Percentiles rank a stretch among this genome's conserved stretches.
These are phyloP conservation scores for Cichorium intybus DNA, from an alignment of 140 eudicot genomes.

Conservation along the genomic window DNA sequence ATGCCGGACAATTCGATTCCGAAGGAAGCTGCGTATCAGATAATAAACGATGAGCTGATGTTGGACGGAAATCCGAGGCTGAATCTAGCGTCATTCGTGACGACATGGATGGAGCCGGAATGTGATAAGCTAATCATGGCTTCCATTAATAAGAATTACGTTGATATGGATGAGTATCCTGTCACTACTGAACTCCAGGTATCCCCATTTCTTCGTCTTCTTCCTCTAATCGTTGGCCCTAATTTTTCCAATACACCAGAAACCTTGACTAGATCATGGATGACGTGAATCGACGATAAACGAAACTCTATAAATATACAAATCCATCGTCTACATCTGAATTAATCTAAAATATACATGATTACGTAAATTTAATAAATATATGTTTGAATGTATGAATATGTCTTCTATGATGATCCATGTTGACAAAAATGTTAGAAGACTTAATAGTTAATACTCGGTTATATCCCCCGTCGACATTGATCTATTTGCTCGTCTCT, in stretches of 20 bases:
- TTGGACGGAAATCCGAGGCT: constrained; percentile 87
- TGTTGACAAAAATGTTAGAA: not conserved
- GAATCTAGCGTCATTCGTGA: constrained; percentile 82
- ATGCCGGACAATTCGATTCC: constrained; percentile 72
- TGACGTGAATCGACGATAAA: not conserved
- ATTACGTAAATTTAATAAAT: not conserved
- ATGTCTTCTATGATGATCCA: not conserved
- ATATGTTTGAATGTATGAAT: not conserved
- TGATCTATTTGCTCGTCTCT: too few relatives aligned
- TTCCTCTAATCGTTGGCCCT: too few relatives aligned
- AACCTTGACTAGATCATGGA: constrained; percentile 3
- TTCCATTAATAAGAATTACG: constrained; percentile 73
- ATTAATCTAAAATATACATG: not conserved
- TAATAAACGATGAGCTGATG: constrained; percentile 85
- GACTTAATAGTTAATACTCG: too few relatives aligned
- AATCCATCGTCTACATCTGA: not conserved
- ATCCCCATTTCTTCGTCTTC: not conserved
- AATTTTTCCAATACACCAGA: not conserved
- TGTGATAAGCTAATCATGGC: constrained; percentile 77
- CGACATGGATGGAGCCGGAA: constrained; percentile 96
- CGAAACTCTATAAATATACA: not conserved
- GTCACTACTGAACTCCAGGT: constrained; percentile 90
- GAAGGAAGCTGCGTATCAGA: constrained; percentile 83
- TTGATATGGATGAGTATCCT: constrained; percentile 94
- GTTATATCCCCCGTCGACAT: too few relatives aligned